phyloP scores from a whole-genome alignment of 2,329 filamentous ascomycete genomes.

The Penicillium sp. region DNA sequence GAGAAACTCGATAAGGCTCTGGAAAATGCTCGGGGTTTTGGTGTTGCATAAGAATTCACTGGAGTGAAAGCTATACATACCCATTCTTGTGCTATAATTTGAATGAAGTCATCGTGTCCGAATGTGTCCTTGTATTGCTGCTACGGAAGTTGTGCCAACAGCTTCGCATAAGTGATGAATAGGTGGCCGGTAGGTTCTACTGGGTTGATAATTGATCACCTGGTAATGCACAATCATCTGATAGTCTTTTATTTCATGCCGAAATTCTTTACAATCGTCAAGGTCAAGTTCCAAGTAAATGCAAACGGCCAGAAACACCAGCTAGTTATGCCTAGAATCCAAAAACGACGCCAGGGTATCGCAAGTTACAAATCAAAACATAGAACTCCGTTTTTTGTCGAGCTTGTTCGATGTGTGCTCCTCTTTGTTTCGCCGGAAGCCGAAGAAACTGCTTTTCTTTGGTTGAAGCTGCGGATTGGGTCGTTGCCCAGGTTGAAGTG shows the following conservation, averaged over 20 bases:
- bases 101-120: constrained; percentile 5
- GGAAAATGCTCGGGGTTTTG: constrained; percentile 84
- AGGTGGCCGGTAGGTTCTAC: too few species aligned
- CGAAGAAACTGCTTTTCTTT: constrained; percentile 45
- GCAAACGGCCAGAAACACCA: too few species aligned
- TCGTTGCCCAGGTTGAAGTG: constrained; percentile 4
- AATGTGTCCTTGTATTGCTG: too few species aligned
- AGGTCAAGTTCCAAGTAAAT: too few species aligned
- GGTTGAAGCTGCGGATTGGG: constrained; percentile 26
- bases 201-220: too few species aligned
- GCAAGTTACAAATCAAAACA: constrained; percentile 33
- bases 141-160: too few species aligned
- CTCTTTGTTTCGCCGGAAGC: constrained; percentile 34
- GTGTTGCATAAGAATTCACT: constrained; percentile 55
- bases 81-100: constrained; percentile 9
- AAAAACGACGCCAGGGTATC: constrained; percentile 15
- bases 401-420: constrained; percentile 33
- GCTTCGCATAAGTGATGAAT: too few species aligned
- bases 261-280: too few species aligned
- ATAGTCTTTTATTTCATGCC: too few species aligned
- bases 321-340: constrained; percentile 1
- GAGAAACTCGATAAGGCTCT: constrained; percentile 77
- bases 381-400: constrained; percentile 44
- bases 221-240: too few species aligned
- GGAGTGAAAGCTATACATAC: constrained; percentile 14